Conservation (phyloP, 257 asterid genomes). For the Gentiana dahurica region DNA sequence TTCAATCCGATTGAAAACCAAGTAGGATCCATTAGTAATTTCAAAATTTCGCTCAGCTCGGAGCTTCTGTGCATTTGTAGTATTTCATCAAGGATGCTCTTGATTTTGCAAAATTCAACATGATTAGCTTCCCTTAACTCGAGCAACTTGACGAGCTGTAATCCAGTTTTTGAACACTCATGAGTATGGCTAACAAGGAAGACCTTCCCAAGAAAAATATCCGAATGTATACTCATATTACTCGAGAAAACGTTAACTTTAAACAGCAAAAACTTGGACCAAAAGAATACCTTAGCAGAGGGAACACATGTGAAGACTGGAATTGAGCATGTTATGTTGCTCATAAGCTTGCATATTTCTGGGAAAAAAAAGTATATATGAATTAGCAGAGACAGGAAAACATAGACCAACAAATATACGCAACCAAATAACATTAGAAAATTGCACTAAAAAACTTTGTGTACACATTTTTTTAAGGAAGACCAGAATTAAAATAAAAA, state of each 20-base stretch:
- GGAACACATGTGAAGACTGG: constrained; percentile 93
- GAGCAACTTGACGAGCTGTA: constrained; percentile 93
- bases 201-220: background rate
- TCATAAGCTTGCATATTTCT: constrained; percentile 93
- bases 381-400: background rate
- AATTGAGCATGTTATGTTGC: constrained; percentile 72
- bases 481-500: background rate
- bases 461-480: background rate
- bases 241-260: too few relatives aligned
- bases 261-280: background rate
- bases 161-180: constrained; percentile 1
- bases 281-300: constrained; percentile 58
- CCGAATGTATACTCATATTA: too few relatives aligned
- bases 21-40: constrained; percentile 75
- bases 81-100: constrained; percentile 65
- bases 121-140: constrained; percentile 96
- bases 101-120: constrained; percentile 84
- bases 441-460: background rate
- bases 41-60: constrained; percentile 55
- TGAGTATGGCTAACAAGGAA: background rate
- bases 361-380: constrained; percentile 17
- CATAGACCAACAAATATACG: background rate
- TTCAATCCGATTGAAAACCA: constrained; percentile 91
- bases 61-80: constrained; percentile 43
- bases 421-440: background rate